Evolutionary conservation across 805 yeast genomes (phyloP).

Genomic region (Ogataea saltuana): DNA sequence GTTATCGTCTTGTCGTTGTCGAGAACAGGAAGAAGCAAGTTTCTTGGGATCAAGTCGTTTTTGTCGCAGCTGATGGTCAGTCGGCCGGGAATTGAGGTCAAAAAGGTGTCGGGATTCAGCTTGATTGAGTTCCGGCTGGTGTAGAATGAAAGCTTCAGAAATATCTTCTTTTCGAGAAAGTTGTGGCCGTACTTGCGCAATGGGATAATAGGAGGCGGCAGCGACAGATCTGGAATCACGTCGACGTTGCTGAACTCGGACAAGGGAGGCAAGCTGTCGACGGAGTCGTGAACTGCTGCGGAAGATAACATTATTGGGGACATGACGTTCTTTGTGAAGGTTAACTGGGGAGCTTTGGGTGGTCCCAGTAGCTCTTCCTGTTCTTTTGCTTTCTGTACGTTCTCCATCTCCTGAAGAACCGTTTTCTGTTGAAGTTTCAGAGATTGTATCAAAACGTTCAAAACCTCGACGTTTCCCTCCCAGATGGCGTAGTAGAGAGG

Average conservation of each 20-base stretch:
- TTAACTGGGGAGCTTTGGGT: constrained; percentile 23
- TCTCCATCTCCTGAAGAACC: too few species aligned
- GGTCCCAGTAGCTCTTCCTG: constrained; percentile 4
- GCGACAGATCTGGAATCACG: constrained; percentile 81
- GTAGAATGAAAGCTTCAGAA: constrained; percentile 73
- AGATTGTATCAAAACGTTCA: constrained; percentile 59
- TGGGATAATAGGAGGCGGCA: constrained; percentile 97
- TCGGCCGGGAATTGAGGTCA: constrained; percentile 68
- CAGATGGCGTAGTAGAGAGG: constrained; percentile 90
- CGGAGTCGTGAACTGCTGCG: constrained; percentile 9
- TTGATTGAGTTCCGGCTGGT: constrained; percentile 46
- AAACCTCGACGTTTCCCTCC: constrained; percentile 87
- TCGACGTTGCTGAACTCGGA: constrained; percentile 49
- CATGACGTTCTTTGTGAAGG: constrained; percentile 13
- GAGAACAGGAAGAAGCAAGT: constrained; percentile 73
- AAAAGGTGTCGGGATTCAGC: constrained; percentile 45
- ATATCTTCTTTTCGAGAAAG: constrained; percentile 85
- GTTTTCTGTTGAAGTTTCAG: constrained; percentile 10
- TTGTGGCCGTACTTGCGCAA: constrained; percentile 93
- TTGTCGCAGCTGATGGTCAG: constrained; percentile 76
- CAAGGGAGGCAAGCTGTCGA: constrained; percentile 10
- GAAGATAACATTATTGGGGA: constrained; percentile 13
- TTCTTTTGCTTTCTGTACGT: not conserved
- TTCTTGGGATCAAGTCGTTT: constrained; percentile 85
- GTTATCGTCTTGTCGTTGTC: constrained; percentile 65